Evolutionary conservation across 306 rosid genomes (phyloP).

Genomic region (Dryas drummondii): DNA sequence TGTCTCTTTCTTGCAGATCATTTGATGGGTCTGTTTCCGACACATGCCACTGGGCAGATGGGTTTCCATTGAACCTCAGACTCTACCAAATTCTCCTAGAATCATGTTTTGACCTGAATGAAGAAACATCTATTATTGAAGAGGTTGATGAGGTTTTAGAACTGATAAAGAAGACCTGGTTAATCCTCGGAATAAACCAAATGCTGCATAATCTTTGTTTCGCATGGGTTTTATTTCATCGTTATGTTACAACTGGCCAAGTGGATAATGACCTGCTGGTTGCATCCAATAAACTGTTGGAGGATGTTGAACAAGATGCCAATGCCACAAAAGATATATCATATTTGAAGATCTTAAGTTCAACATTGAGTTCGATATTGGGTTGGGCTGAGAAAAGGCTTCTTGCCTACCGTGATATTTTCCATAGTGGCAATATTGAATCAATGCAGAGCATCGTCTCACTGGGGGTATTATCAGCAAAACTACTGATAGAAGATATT

Average conservation of each 20-base stretch:
- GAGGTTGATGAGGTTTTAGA: constrained; percentile 95
- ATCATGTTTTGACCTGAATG: constrained; percentile 81
- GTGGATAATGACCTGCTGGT: constrained; percentile 70
- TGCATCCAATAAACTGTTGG: constrained; percentile 77
- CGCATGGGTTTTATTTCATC: constrained; percentile 79
- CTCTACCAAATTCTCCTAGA: constrained; percentile 83
- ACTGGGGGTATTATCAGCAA: constrained; percentile 66
- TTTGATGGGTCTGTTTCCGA: constrained; percentile 57
- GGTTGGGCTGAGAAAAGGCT: constrained; percentile 87
- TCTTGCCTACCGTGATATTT: constrained; percentile 63
- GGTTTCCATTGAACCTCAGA: constrained; percentile 85
- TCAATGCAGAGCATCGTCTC: constrained; percentile 70
- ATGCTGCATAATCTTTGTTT: constrained; percentile 84
- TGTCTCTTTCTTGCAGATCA: constrained; percentile 82
- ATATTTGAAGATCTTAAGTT: constrained; percentile 47
- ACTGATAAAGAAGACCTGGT: constrained; percentile 93
- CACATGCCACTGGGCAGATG: constrained; percentile 94
- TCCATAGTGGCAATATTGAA: constrained; percentile 68
- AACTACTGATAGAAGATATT: constrained; percentile 53
- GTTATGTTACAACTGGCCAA: constrained; percentile 70
- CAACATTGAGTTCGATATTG: constrained; percentile 49
- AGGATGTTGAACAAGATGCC: constrained; percentile 69
- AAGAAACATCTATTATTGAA: constrained; percentile 66
- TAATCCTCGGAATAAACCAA: constrained; percentile 73
- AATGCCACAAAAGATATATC: constrained; percentile 48